A percentile compares a stretch with the other conserved stretches of the same genome.
phyloP scores from a whole-genome alignment of 1,139 yeast genomes.

The Yamadazyma taylorii region DNA sequence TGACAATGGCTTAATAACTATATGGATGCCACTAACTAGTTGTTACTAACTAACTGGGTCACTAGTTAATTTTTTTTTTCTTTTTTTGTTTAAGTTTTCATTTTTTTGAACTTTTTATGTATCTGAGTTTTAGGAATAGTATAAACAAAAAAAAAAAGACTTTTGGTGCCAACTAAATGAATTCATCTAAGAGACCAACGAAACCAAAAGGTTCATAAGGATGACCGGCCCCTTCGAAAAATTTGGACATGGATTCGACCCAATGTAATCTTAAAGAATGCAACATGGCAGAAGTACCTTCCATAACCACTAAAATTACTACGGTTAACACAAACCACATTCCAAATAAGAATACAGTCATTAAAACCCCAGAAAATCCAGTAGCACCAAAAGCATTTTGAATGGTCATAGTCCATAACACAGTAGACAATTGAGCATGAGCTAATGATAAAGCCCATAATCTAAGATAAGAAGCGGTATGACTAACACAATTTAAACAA shows the following conservation, averaged over 20 bases:
- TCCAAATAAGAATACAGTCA: slow-evolving; percentile 63
- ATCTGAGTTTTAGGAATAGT: neutral
- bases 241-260: slow-evolving; percentile 87
- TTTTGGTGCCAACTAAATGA: slow-evolving; percentile 7
- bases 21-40: too few species aligned
- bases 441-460: slow-evolving; percentile 80
- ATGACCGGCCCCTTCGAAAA: slow-evolving; percentile 79
- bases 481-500: slow-evolving; percentile 76
- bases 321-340: slow-evolving; percentile 81
- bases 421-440: slow-evolving; percentile 74
- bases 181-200: slow-evolving; percentile 20
- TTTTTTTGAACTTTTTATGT: neutral
- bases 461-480: slow-evolving; percentile 76
- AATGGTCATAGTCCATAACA: slow-evolving; percentile 78
- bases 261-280: slow-evolving; percentile 82
- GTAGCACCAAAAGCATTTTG: slow-evolving; percentile 53
- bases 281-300: slow-evolving; percentile 86
- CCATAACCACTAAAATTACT: slow-evolving; percentile 75
- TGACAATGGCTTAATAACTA: too few species aligned
- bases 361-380: slow-evolving; percentile 49
- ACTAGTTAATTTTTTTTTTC: neutral
- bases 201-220: slow-evolving; percentile 71
- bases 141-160: neutral
- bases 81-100: neutral
- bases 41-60: too few species aligned